Percentiles rank a stretch among this genome's conserved stretches.
Evolutionary conservation across 768 basidiomycete genomes (phyloP).

Genomic region (Hericium erinaceus): DNA sequence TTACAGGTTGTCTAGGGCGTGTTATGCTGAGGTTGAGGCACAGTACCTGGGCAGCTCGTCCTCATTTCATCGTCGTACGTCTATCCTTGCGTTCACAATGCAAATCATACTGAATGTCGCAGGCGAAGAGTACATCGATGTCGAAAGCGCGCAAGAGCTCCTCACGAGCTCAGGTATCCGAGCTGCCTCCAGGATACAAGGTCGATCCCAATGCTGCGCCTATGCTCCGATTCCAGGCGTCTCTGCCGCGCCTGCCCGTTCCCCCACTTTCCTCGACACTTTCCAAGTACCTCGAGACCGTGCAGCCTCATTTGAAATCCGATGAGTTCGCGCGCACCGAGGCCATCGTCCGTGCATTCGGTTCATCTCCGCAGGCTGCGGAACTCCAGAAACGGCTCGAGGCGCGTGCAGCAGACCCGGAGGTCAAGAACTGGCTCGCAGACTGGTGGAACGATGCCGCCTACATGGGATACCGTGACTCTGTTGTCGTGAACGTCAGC

Average conservation of each 20-base stretch:
- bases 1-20: too few relatives aligned
- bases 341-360: slow-evolving; percentile 54
- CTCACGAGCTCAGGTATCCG: neutral
- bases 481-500: slow-evolving; percentile 86
- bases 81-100: too few relatives aligned
- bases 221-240: slow-evolving; percentile 69
- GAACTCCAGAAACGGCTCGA: slow-evolving; percentile 74
- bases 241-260: slow-evolving; percentile 72
- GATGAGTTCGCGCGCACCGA: slow-evolving; percentile 53
- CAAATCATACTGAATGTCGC: too few relatives aligned
- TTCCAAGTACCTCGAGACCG: slow-evolving; percentile 80
- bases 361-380: slow-evolving; percentile 55
- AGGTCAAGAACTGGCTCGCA: slow-evolving; percentile 72
- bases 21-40: too few relatives aligned
- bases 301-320: slow-evolving; percentile 66
- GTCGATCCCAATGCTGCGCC: slow-evolving; percentile 49
- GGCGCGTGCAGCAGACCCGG: slow-evolving; percentile 55
- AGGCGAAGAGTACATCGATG: neutral
- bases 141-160: neutral
- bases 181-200: slow-evolving; percentile 33
- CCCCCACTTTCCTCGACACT: slow-evolving; percentile 77
- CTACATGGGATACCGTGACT: slow-evolving; percentile 81
- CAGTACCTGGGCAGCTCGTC: too few relatives aligned
- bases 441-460: slow-evolving; percentile 99
- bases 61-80: too few relatives aligned